Evolutionary conservation across 164 flowering plant genomes (phyloP), one percentile per base, ranked within the genome.

Genomic region (Warburgia ugandensis): DNA sequence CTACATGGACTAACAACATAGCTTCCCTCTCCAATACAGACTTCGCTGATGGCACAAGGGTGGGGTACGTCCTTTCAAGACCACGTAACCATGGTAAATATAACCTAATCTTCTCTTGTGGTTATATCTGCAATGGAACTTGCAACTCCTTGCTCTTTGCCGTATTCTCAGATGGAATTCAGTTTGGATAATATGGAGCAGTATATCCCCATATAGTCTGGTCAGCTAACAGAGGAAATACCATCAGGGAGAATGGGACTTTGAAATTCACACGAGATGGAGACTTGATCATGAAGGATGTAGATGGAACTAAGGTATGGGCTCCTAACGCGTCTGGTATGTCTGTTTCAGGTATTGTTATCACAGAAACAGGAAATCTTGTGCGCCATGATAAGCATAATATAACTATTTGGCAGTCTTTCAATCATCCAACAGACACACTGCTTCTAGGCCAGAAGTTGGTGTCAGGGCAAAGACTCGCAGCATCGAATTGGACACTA

Each of bases 61-160:
- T 49, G 40, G 33, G 53, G 3, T 49, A 20, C 19, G 23, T 52
- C 45, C 46, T 37, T 4, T 35, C 28, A 3, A 38, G 33, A 38
- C n/a, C n/a, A n/a, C n/a, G n/a, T n/a, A n/a, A n/a, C n/a, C n/a
- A n/a, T n/a, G 32, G 45, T 9, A 45, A 26, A 50, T n/a, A 8
- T 3, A 19, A 23, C n/a, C 43, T 43, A 5, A 17, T 3, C 28
- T 55, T 55, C 17, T 41, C 50, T 17, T 56, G 60, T 13, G 60
- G 60, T 21, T 47, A 46, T 27, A n/a, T 35, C 52, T 28, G 52
- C 12, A 56, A 27, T 7, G 29, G 37, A 5, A 28, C 27, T 28
- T 56, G 52, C 16, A 33, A 27, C 5, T n/a, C 33, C 3, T 56
- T 26, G 31, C 42, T 47, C 22, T 45, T 56, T 19, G 29, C 51